phyloP scores from a whole-genome alignment of 192 early-diverging fungal genomes.

The Lunasporangiospora selenospora region DNA sequence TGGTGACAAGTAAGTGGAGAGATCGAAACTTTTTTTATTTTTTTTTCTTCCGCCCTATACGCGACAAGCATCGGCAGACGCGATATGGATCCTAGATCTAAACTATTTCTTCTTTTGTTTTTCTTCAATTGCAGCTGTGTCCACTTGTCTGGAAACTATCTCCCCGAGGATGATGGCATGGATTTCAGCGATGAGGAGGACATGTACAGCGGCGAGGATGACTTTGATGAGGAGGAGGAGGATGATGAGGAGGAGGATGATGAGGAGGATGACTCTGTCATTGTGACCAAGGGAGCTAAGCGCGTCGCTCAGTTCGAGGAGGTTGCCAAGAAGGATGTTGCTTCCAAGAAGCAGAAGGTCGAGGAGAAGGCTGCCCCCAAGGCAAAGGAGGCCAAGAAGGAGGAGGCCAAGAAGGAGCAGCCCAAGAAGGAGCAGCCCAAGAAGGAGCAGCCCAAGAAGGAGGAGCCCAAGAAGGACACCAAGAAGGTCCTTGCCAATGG shows the following conservation, averaged over 20 bases:
- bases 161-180: slow-evolving; percentile 59
- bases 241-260: slow-evolving; percentile 51
- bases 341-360: slow-evolving; percentile 53
- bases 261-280: slow-evolving; percentile 43
- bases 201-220: slow-evolving; percentile 35
- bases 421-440: slow-evolving; percentile 39
- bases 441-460: slow-evolving; percentile 52
- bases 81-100: background rate
- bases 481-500: slow-evolving; percentile 72
- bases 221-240: slow-evolving; percentile 48
- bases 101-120: background rate
- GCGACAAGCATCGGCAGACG: too few relatives aligned
- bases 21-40: too few relatives aligned
- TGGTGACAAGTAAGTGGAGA: slow-evolving; percentile 61
- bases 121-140: slow-evolving; percentile 45
- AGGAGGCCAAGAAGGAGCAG: slow-evolving; percentile 40
- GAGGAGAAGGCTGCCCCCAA: slow-evolving; percentile 50
- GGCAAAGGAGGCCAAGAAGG: slow-evolving; percentile 14
- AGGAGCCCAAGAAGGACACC: slow-evolving; percentile 57
- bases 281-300: slow-evolving; percentile 53
- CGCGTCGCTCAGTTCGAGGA: slow-evolving; percentile 49
- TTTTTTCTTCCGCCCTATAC: too few relatives aligned
- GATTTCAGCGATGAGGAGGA: slow-evolving; percentile 51
- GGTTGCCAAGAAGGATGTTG: slow-evolving; percentile 15
- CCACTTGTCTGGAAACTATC: slow-evolving; percentile 78